phyloP scores from a whole-genome alignment of 176 grass and related monocot species.

The Juncus effusus region DNA sequence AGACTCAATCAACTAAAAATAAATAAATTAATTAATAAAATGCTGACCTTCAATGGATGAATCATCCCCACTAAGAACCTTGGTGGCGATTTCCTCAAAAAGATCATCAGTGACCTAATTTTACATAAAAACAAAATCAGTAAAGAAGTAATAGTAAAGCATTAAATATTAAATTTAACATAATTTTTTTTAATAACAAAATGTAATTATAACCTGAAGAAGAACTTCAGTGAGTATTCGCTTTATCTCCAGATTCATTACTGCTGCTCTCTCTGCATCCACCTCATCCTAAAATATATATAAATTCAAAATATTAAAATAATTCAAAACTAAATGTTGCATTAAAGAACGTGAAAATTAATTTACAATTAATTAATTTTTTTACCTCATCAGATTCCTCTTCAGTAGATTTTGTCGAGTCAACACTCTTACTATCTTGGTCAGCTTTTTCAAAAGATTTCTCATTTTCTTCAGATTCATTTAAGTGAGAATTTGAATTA shows the following conservation, averaged over 20 bases:
- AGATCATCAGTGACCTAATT: slow-evolving; percentile 92
- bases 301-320: slow-evolving; percentile 11
- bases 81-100: slow-evolving; percentile 86
- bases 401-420: slow-evolving; percentile 61
- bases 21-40: background rate
- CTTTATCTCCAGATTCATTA: slow-evolving; percentile 95
- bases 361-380: background rate
- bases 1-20: background rate
- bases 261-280: slow-evolving; percentile 42
- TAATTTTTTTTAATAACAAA: slow-evolving; percentile 9
- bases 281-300: slow-evolving; percentile 65
- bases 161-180: background rate
- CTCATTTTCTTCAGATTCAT: slow-evolving; percentile 49
- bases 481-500: slow-evolving; percentile 36
- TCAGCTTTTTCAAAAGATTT: slow-evolving; percentile 43
- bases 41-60: slow-evolving; percentile 52
- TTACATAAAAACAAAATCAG: slow-evolving; percentile 13
- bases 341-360: background rate
- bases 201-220: slow-evolving; percentile 57
- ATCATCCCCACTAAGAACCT: slow-evolving; percentile 87
- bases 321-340: background rate
- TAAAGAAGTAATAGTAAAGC: background rate
- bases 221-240: slow-evolving; percentile 92
- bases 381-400: slow-evolving; percentile 84
- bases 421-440: slow-evolving; percentile 58